A percentile compares a stretch with the other conserved stretches of the same genome.
Evolutionary conservation across 2,329 filamentous ascomycete genomes (phyloP).

Genomic region (Triangularia setosa): DNA sequence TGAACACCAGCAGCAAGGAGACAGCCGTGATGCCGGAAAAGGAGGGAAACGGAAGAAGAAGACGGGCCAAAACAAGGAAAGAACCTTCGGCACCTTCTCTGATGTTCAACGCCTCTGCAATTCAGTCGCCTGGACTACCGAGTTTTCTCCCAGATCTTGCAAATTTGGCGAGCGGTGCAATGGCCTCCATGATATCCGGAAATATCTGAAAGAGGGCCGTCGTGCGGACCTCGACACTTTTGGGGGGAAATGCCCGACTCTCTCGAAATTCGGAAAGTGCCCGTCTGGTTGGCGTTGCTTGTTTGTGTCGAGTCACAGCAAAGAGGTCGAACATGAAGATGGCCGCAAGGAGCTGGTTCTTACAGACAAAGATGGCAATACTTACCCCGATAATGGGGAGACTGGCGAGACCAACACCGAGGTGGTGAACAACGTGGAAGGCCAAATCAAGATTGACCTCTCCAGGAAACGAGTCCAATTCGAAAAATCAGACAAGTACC

Average conservation of each 20-base stretch:
- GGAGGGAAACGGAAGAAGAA: conserved; percentile 47
- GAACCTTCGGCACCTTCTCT: conserved; percentile 73
- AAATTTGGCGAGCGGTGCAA: conserved; percentile 77
- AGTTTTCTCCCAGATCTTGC: conserved; percentile 79
- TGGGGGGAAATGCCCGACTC: conserved; percentile 76
- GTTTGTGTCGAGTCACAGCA: conserved; percentile 81
- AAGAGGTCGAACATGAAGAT: conserved; percentile 72
- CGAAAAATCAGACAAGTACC: conserved; percentile 70
- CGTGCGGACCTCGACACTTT: conserved; percentile 75
- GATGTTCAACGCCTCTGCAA: conserved; percentile 77
- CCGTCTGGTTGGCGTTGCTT: conserved; percentile 90
- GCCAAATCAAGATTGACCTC: conserved; percentile 68
- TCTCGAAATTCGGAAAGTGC: conserved; percentile 70
- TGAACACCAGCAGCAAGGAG: conserved; percentile 22
- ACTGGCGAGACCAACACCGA: conserved; percentile 56
- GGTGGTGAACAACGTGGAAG: conserved; percentile 70
- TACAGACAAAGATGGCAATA: conserved; percentile 41
- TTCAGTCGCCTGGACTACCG: conserved; percentile 64
- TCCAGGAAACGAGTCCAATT: conserved; percentile 68
- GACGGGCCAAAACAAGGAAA: conserved; percentile 74
- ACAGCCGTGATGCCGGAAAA: conserved; percentile 26
- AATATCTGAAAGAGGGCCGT: conserved; percentile 79
- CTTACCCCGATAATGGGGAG: conserved; percentile 33
- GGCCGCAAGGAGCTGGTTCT: conserved; percentile 79
- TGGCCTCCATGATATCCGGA: conserved; percentile 76